Conservation (phyloP, 805 yeast species). For the Lachancea quebecensis region DNA sequence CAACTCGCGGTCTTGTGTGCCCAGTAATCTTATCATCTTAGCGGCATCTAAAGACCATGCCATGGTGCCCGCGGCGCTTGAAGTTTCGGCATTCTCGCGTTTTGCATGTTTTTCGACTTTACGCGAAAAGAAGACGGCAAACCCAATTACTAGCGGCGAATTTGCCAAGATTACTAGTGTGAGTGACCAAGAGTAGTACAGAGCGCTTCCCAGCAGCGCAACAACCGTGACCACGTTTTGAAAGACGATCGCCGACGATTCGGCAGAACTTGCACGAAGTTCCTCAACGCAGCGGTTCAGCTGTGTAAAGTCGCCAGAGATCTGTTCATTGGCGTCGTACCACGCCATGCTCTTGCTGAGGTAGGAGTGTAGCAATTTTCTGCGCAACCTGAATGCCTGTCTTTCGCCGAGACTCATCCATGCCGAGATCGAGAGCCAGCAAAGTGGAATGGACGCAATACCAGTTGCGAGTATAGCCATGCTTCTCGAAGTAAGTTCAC, state of each 20-base stretch:
- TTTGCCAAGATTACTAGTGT: slow-evolving; percentile 72
- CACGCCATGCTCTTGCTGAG: slow-evolving; percentile 43
- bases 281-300: slow-evolving; percentile 71
- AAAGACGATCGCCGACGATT: slow-evolving; percentile 50
- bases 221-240: slow-evolving; percentile 48
- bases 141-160: slow-evolving; percentile 55
- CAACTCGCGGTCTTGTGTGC: slow-evolving; percentile 49
- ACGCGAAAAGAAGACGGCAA: slow-evolving; percentile 45
- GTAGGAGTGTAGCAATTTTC: slow-evolving; percentile 37
- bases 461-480: slow-evolving; percentile 42
- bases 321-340: slow-evolving; percentile 52
- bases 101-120: slow-evolving; percentile 43
- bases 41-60: slow-evolving; percentile 66
- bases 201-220: slow-evolving; percentile 55
- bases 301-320: slow-evolving; percentile 60
- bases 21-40: slow-evolving; percentile 52
- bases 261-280: slow-evolving; percentile 58
- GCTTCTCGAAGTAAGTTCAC: slow-evolving; percentile 34
- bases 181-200: slow-evolving; percentile 77
- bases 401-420: slow-evolving; percentile 73
- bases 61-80: slow-evolving; percentile 51
- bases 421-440: slow-evolving; percentile 48
- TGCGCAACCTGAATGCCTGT: slow-evolving; percentile 54
- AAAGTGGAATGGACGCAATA: slow-evolving; percentile 36
- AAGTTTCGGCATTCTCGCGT: slow-evolving; percentile 50